Base-by-base conservation (phyloP, 163 green algal species). In the Scenedesmus sp. region DNA sequence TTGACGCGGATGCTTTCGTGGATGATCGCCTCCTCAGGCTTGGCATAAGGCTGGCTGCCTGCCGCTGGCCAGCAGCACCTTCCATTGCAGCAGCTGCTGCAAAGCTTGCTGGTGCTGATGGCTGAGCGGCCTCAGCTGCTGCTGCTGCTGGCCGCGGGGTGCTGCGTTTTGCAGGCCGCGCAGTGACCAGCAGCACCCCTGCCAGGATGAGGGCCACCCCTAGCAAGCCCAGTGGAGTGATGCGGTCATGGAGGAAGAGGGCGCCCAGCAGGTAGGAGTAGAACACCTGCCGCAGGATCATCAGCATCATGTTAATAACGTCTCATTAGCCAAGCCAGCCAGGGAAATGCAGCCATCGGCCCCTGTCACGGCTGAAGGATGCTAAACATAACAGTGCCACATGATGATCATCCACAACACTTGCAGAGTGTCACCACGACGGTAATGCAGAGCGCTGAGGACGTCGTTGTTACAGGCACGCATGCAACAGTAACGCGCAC, bases 211-310 rank as follows among this genome's bases (percentile, higher is more conserved):
- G 64, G 6, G 59, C 23, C 9, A 89, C 82, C 8, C 89, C 89
- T 13, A 88, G 34, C 4, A 86, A 2, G 16, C 82, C 55, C 3
- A 55, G 12, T 10, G 56, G 4, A 3, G 54, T 67, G 4, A 92
- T 84, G 7, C n/a, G 54, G 7, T 92, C 82, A 8, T 54, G 15
- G 16, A 92, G 89, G 46, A 89, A 89, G 13, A 92, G 77, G 9
- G 64, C 82, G 9, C 79, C 82, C 64, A 89, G 13, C 10, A 77
- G 12, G 73, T 92, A 89, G 46, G 66, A 79, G 89, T 88, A 92
- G 23, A 88, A 18, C 13, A 92, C 79, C 70, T 83, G 55, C 73
- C 2, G 26, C 26, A 57, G 52, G 56, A 8, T 86, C 20, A 8
- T 23, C 18, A 46, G 34, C 18, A 34, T 60, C 56, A 23, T 7